Conservation (phyloP, 441 rosid genomes). For the Brassica hybrid region DNA sequence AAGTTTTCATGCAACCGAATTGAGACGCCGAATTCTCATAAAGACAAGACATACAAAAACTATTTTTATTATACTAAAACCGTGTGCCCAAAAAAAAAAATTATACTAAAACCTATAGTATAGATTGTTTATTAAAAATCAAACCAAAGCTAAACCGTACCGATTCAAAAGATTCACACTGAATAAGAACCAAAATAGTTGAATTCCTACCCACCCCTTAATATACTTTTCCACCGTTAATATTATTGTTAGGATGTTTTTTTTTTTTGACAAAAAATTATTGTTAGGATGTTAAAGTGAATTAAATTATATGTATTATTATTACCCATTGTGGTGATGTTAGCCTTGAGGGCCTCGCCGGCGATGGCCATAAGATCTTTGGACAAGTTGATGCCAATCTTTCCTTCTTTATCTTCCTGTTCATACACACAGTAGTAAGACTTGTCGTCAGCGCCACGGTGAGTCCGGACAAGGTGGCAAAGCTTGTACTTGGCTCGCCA, state of each 20-base stretch:
- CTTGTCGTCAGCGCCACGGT: slow-evolving; percentile 84
- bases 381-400: slow-evolving; percentile 76
- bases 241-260: too few relatives aligned
- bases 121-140: background rate
- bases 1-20: slow-evolving; percentile 2
- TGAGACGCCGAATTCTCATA: background rate
- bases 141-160: too few relatives aligned
- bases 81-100: too few relatives aligned
- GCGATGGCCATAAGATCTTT: slow-evolving; percentile 96
- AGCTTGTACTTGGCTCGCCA: slow-evolving; percentile 70
- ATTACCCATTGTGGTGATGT: slow-evolving; percentile 82
- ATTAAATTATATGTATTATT: background rate
- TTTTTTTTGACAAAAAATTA: too few relatives aligned
- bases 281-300: too few relatives aligned
- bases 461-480: slow-evolving; percentile 84
- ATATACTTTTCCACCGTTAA: background rate
- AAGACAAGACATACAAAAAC: too few relatives aligned
- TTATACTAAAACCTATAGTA: too few relatives aligned
- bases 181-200: background rate
- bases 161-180: background rate
- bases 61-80: too few relatives aligned
- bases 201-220: background rate
- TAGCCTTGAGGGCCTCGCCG: slow-evolving; percentile 90
- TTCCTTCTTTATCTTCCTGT: slow-evolving; percentile 82
- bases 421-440: slow-evolving; percentile 81